A percentile compares a stretch with the other conserved stretches of the same genome.
Conservation (phyloP, 192 early-diverging fungal genomes). For the Gaertneriomyces sp. region DNA sequence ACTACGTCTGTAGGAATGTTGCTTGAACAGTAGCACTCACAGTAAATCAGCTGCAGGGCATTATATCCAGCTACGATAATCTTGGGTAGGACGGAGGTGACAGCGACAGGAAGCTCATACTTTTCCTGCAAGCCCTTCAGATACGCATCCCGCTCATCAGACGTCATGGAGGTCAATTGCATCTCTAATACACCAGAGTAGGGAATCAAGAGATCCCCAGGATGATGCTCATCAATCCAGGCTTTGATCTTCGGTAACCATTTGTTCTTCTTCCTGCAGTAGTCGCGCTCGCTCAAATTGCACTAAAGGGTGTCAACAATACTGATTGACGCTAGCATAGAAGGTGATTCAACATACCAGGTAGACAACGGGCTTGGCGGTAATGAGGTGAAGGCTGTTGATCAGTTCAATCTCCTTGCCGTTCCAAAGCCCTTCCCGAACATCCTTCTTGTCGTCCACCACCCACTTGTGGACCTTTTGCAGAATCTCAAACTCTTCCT, state of each 20-base stretch:
- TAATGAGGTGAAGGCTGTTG: conserved; percentile 76
- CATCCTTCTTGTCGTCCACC: conserved; percentile 68
- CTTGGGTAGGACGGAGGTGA: conserved; percentile 67
- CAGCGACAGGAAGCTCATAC: conserved; percentile 26
- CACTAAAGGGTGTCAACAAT: conserved; percentile 27
- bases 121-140: conserved; percentile 54
- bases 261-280: conserved; percentile 94
- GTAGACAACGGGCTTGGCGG: conserved; percentile 83
- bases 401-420: conserved; percentile 87
- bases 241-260: conserved; percentile 84
- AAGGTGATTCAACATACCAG: conserved; percentile 67
- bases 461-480: conserved; percentile 78
- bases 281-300: conserved; percentile 90
- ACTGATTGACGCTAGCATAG: neutral
- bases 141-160: conserved; percentile 48
- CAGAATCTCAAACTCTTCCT: conserved; percentile 75
- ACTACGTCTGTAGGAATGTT: neutral
- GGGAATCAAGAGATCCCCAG: conserved; percentile 61
- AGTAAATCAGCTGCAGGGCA: conserved; percentile 84
- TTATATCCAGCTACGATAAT: conserved; percentile 90
- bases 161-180: conserved; percentile 43
- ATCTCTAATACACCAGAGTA: conserved; percentile 81
- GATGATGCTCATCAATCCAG: conserved; percentile 26
- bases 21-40: conserved; percentile 8
- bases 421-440: conserved; percentile 82